phyloP scores from a whole-genome alignment of 345 rosid species.

The Eucalyptus regnans region DNA sequence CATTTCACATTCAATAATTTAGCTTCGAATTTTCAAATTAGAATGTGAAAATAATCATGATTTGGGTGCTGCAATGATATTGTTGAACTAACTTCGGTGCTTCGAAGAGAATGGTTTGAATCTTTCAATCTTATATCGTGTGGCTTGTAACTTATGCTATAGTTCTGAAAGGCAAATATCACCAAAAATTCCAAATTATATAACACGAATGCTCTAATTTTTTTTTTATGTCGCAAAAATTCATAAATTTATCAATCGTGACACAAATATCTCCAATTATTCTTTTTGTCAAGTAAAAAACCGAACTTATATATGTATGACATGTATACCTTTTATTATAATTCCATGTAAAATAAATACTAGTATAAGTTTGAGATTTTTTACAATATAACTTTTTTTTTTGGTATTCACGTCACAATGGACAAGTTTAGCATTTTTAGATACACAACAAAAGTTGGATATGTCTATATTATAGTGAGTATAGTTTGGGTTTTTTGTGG shows the following conservation, averaged over 20 bases:
- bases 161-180: rapidly evolving
- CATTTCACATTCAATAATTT: background rate
- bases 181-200: no score
- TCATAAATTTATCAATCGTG: no score
- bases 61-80: background rate
- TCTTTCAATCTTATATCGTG: background rate
- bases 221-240: no score
- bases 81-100: background rate
- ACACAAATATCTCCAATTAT: no score
- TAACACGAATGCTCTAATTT: no score
- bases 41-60: background rate
- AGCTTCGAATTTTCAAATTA: background rate
- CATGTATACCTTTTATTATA: rapidly evolving
- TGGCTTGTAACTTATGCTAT: background rate
- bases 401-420: no score
- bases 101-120: background rate
- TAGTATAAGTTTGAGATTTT: rapidly evolving
- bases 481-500: rapidly evolving
- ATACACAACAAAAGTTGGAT: no score
- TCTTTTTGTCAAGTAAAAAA: no score
- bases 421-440: no score
- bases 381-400: rapidly evolving
- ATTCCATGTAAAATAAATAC: rapidly evolving
- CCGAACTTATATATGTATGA: no score
- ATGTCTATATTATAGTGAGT: rapidly evolving